Percentiles rank a stretch among this genome's conserved stretches.
Conservation (phyloP, 495 filamentous ascomycete genomes). For the Hyphodiscus hymeniophilus region DNA sequence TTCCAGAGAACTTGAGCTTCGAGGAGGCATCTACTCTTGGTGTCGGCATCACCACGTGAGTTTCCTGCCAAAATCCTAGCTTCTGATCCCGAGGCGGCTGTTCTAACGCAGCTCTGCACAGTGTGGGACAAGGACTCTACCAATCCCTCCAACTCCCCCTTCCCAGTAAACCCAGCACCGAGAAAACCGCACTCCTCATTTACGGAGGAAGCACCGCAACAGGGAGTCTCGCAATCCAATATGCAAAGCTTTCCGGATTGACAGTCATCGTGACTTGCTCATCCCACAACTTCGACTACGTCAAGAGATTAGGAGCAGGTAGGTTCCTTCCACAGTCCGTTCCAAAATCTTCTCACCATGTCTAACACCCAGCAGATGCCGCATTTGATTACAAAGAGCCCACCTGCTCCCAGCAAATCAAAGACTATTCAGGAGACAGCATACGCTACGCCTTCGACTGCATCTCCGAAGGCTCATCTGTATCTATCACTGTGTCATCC, state of each 20-base stretch:
- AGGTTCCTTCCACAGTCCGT: conserved; percentile 29
- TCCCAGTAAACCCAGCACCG: conserved; percentile 11
- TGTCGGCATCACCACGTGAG: conserved; percentile 42
- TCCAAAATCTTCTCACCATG: conserved; percentile 21
- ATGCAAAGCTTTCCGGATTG: conserved; percentile 48
- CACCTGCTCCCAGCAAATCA: conserved; percentile 27
- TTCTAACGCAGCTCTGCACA: neutral
- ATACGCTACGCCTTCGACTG: conserved; percentile 23
- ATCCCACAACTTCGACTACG: conserved; percentile 32
- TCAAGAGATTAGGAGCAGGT: conserved; percentile 17
- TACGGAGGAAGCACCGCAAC: conserved; percentile 56
- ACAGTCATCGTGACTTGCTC: conserved; percentile 49
- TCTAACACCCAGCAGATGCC: conserved; percentile 20
- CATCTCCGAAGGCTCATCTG: conserved; percentile 10
- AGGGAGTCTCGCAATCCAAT: conserved; percentile 54
- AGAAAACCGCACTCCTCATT: conserved; percentile 11
- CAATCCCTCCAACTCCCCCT: conserved; percentile 33
- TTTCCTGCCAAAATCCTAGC: too few relatives aligned
- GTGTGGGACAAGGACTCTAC: conserved; percentile 45
- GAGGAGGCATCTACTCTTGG: conserved; percentile 47
- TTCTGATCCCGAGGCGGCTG: neutral
- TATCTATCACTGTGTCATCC: conserved; percentile 8
- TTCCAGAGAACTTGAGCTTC: conserved; percentile 42
- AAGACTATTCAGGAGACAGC: conserved; percentile 28
- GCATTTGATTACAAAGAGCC: conserved; percentile 49